Evolutionary conservation across 148 eudicot species (phyloP).

Genomic region (Heliamphora exappendiculata): DNA sequence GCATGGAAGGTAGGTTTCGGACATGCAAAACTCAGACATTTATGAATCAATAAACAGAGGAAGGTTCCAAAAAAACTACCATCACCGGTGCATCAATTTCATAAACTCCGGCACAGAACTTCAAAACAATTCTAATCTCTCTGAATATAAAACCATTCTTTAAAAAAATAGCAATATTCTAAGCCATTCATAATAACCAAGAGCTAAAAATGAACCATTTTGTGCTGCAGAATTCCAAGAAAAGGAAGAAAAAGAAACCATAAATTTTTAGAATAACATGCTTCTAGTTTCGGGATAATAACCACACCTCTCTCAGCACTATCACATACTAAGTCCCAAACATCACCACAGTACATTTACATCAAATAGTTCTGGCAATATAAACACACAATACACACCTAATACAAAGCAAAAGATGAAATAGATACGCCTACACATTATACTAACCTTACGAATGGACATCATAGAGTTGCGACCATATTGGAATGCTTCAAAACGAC

Average conservation of each 20-base stretch:
- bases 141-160: no score
- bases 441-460: neutral
- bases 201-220: neutral
- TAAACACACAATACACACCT: neutral
- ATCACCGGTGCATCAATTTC: no score
- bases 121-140: no score
- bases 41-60: no score
- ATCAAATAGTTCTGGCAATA: neutral
- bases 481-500: neutral
- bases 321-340: neutral
- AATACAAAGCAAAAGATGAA: neutral
- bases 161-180: no score
- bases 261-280: neutral
- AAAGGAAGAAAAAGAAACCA: neutral
- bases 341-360: neutral
- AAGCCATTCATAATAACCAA: neutral
- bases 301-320: neutral
- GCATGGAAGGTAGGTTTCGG: no score
- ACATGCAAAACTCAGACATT: no score
- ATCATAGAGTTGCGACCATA: neutral
- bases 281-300: neutral
- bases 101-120: no score
- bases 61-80: no score
- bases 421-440: neutral
- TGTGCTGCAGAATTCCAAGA: neutral